A percentile compares a stretch with the other conserved stretches of the same genome.
These are phyloP conservation scores for Galerina sulciceps DNA, from an alignment of 768 basidiomycete species.

Conservation along the genomic window DNA sequence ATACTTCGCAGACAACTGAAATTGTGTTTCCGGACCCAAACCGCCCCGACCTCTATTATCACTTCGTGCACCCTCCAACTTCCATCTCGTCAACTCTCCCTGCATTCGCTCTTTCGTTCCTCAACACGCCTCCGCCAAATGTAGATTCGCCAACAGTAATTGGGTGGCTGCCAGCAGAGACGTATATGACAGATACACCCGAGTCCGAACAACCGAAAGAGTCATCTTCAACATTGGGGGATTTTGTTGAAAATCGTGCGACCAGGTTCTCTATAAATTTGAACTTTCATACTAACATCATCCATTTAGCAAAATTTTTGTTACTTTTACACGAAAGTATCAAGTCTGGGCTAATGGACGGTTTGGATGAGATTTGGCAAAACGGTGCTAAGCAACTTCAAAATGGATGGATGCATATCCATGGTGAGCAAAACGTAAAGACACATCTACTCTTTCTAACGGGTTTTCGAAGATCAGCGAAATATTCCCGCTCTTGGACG, in stretches of 20 bases:
- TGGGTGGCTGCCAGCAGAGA: constrained; percentile 70
- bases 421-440: constrained; percentile 39
- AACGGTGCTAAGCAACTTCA: constrained; percentile 68
- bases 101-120: constrained; percentile 71
- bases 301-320: constrained; percentile 57
- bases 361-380: constrained; percentile 66
- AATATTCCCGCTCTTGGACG: constrained; percentile 77
- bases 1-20: constrained; percentile 27
- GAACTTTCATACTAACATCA: background rate
- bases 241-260: constrained; percentile 77
- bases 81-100: constrained; percentile 47
- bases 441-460: background rate
- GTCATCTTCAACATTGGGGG: constrained; percentile 50
- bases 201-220: background rate
- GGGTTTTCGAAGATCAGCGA: constrained; percentile 57
- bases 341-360: constrained; percentile 54
- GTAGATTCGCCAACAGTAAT: constrained; percentile 57
- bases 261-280: background rate
- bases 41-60: constrained; percentile 73
- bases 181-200: constrained; percentile 21
- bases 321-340: constrained; percentile 64
- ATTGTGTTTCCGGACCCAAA: constrained; percentile 53
- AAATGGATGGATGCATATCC: constrained; percentile 89
- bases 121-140: constrained; percentile 46
- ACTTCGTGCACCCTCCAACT: constrained; percentile 58